Conservation (phyloP, 2,329 filamentous ascomycete genomes). For the Monosporascus cannonballus region DNA sequence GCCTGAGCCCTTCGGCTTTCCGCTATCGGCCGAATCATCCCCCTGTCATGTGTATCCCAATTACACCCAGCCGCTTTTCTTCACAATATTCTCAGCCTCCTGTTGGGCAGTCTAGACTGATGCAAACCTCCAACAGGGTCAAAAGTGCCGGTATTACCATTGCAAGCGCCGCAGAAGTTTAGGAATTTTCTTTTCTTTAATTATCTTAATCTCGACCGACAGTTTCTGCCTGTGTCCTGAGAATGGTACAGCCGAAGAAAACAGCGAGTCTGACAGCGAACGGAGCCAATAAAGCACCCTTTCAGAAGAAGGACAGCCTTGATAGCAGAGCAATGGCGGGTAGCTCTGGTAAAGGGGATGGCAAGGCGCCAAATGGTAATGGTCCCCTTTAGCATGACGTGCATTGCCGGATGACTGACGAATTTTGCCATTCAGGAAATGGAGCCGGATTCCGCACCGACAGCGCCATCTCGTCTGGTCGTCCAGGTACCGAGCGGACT, state of each 20-base stretch:
- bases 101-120: not conserved
- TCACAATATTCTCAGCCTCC: not conserved
- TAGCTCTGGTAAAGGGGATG: conserved; percentile 28
- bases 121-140: conserved; percentile 13
- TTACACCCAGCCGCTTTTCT: not conserved
- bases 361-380: conserved; percentile 35
- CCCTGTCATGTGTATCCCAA: not conserved
- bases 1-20: not conserved
- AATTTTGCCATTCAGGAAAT: conserved; percentile 44
- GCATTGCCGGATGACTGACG: conserved; percentile 2
- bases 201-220: conserved; percentile 5
- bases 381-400: not conserved
- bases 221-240: conserved; percentile 18
- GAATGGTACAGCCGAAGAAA: conserved; percentile 30
- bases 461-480: conserved; percentile 74
- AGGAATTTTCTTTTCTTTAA: conserved; percentile 7
- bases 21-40: not conserved
- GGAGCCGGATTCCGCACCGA: conserved; percentile 76
- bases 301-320: conserved; percentile 24
- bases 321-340: conserved; percentile 20
- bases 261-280: conserved; percentile 20
- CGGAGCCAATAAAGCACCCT: conserved; percentile 25
- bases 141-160: conserved; percentile 17
- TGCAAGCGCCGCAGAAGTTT: conserved; percentile 15
- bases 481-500: conserved; percentile 62